phyloP scores from a whole-genome alignment of 257 asterid species.

The Mentha longifolia region DNA sequence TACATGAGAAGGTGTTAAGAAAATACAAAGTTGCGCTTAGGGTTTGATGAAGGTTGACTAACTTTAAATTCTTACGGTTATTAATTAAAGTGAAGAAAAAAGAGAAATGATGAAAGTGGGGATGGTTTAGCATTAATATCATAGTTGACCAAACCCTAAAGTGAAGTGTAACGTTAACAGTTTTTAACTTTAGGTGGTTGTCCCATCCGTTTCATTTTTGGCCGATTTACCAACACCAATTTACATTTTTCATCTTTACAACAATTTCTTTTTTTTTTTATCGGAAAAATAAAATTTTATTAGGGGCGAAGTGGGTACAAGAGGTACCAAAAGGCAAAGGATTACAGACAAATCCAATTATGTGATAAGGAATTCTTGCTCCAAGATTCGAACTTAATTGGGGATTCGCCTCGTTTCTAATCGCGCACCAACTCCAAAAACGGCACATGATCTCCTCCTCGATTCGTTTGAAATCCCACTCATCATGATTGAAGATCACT shows the following conservation, averaged over 20 bases:
- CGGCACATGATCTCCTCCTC: no score
- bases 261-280: no score
- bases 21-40: background rate
- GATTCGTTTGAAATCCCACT: no score
- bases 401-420: no score
- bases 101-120: conserved; percentile 26
- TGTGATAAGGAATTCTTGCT: no score
- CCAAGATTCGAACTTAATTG: no score
- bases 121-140: conserved; percentile 37
- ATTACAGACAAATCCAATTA: no score
- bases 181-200: conserved; percentile 16
- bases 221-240: background rate
- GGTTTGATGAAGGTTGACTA: conserved; percentile 37
- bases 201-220: conserved; percentile 17
- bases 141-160: conserved; percentile 52
- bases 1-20: background rate
- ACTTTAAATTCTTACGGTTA: conserved; percentile 18
- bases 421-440: no score
- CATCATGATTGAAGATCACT: no score
- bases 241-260: background rate
- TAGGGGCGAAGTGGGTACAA: no score
- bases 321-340: no score
- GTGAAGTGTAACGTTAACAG: conserved; percentile 26
- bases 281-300: no score
- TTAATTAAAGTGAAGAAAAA: conserved; percentile 33